Evolutionary conservation across 2,329 filamentous ascomycete genomes (phyloP).

Genomic region (Parastagonospora avenae): DNA sequence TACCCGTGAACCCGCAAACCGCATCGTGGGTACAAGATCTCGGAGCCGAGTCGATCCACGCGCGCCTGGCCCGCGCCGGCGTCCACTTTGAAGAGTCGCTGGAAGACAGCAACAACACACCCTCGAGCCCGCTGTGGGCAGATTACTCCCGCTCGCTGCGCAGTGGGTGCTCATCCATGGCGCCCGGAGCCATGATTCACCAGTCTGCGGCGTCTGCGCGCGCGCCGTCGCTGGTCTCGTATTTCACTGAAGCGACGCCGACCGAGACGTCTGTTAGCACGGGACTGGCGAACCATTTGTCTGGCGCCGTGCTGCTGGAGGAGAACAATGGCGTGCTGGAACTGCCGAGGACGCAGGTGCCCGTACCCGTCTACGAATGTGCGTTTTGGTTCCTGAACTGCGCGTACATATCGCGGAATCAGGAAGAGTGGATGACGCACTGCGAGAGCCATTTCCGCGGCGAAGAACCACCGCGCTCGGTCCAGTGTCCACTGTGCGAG

Average conservation of each 20-base stretch:
- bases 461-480: constrained; percentile 35
- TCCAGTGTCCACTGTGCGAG: constrained; percentile 40
- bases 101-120: constrained; percentile 11
- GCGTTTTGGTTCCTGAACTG: constrained; percentile 43
- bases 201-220: constrained; percentile 25
- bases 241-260: constrained; percentile 26
- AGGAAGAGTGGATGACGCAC: constrained; percentile 37
- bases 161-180: constrained; percentile 37
- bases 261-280: constrained; percentile 38
- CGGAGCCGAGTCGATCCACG: constrained; percentile 27
- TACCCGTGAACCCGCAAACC: constrained; percentile 21
- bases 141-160: constrained; percentile 17
- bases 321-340: constrained; percentile 37
- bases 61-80: constrained; percentile 20
- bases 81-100: constrained; percentile 26
- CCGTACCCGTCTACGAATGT: constrained; percentile 33
- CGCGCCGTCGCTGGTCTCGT: constrained; percentile 34
- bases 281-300: constrained; percentile 23
- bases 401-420: constrained; percentile 21
- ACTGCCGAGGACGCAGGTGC: constrained; percentile 9
- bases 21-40: constrained; percentile 32
- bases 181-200: constrained; percentile 33
- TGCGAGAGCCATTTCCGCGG: constrained; percentile 42
- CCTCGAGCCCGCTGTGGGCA: constrained; percentile 9
- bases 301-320: constrained; percentile 29